These are phyloP conservation scores for Blastocystis hominis DNA, from an alignment of 352 stramenopile genomes.

Conservation along the genomic window DNA sequence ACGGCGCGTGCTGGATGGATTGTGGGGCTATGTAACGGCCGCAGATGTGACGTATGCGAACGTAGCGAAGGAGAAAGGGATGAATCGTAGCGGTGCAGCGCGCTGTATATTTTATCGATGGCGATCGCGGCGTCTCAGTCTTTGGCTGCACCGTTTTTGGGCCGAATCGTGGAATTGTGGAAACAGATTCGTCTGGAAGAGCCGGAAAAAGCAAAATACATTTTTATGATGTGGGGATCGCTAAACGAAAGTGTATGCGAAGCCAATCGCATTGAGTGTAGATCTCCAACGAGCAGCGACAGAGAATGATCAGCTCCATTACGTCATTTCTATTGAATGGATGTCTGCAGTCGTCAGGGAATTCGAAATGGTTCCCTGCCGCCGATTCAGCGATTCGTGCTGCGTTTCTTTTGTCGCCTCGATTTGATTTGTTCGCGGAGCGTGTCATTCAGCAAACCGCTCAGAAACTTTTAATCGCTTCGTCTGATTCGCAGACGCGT, in stretches of 20 bases:
- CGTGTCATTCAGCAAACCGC: not conserved
- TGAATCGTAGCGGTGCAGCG: not conserved
- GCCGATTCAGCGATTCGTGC: slow-evolving; percentile 9
- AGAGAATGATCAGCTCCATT: not conserved
- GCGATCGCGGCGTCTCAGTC: not conserved
- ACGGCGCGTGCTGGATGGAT: not conserved
- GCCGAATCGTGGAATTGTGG: not conserved
- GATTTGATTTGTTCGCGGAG: slow-evolving; percentile 23
- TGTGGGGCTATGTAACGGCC: slow-evolving; percentile 23
- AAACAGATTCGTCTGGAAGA: not conserved
- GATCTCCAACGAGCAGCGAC: not conserved
- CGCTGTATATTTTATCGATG: slow-evolving; percentile 30
- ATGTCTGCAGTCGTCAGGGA: not conserved
- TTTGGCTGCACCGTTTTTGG: not conserved
- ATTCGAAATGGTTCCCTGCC: not conserved
- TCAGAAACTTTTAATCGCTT: not conserved
- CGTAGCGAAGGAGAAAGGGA: not conserved
- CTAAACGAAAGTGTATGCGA: not conserved
- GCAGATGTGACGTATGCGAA: not conserved
- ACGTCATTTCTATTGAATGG: not conserved
- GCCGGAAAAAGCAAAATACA: not conserved
- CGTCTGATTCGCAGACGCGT: not conserved
- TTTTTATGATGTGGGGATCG: not conserved
- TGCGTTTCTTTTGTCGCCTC: slow-evolving; percentile 10
- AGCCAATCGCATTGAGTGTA: not conserved